phyloP scores from a whole-genome alignment of 2,329 filamentous ascomycete species.

The Ambrosiella xylebori region DNA sequence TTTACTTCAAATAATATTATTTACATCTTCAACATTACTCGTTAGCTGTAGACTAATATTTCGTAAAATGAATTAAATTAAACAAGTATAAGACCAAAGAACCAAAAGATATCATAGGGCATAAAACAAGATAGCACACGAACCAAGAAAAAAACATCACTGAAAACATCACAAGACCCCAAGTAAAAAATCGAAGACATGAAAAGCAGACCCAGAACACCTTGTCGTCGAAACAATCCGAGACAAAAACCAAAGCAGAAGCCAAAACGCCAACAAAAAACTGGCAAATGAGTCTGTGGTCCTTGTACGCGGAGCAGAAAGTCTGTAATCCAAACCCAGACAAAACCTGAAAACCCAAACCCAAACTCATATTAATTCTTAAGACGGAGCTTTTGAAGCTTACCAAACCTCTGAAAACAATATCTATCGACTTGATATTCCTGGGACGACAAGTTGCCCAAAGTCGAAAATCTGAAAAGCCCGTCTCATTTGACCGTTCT shows the following conservation, averaged over 20 bases:
- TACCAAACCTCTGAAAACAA: no score
- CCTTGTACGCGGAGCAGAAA: neutral
- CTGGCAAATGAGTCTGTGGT: constrained; percentile 3
- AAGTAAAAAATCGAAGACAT: neutral
- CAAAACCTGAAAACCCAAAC: neutral
- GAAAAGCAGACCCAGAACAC: neutral
- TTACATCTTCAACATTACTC: no score
- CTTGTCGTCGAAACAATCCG: neutral
- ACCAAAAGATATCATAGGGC: neutral
- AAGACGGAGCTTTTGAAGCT: neutral
- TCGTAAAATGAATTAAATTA: neutral
- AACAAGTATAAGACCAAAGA: neutral
- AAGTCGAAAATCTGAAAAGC: neutral
- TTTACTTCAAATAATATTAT: no score
- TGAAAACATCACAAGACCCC: neutral
- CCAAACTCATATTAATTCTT: neutral
- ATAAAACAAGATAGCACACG: neutral
- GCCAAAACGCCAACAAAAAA: neutral
- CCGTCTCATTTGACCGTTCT: neutral
- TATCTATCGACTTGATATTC: no score
- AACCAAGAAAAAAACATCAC: constrained; percentile 3
- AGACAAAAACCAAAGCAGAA: constrained; percentile 2
- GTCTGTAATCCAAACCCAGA: neutral
- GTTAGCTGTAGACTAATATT: neutral
- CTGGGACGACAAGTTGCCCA: no score